Conservation (phyloP, 352 stramenopile species). For the Globisporangium mamillatum region DNA sequence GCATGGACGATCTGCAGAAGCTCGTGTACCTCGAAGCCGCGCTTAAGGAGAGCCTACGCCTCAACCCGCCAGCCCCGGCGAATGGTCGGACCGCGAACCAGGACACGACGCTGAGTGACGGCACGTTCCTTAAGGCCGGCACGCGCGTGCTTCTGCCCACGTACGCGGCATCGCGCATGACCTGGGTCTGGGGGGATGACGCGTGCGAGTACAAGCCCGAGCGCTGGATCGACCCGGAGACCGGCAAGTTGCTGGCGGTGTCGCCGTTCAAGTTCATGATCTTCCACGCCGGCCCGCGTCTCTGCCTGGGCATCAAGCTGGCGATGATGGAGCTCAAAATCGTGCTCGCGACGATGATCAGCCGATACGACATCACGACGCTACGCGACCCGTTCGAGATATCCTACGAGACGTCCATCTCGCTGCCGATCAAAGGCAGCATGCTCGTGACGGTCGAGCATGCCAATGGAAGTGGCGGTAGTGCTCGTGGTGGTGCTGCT, state of each 20-base stretch:
- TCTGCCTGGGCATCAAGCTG: slow-evolving; percentile 58
- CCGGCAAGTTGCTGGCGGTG: slow-evolving; percentile 30
- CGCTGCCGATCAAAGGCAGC: slow-evolving; percentile 38
- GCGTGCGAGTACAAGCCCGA: slow-evolving; percentile 62
- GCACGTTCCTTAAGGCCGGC: slow-evolving; percentile 50
- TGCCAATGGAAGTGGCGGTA: not conserved
- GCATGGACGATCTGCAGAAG: slow-evolving; percentile 40
- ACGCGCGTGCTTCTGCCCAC: slow-evolving; percentile 49
- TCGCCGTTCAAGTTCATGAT: slow-evolving; percentile 67
- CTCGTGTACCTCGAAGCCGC: slow-evolving; percentile 65
- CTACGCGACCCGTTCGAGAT: slow-evolving; percentile 31
- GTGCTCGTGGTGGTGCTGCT: not conserved
- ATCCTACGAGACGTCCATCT: slow-evolving; percentile 37
- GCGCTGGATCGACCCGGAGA: slow-evolving; percentile 53
- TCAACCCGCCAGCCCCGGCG: slow-evolving; percentile 57
- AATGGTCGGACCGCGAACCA: slow-evolving; percentile 42
- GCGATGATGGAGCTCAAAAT: slow-evolving; percentile 68
- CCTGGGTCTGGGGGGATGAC: slow-evolving; percentile 60
- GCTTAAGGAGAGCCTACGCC: slow-evolving; percentile 61
- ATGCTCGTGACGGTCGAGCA: slow-evolving; percentile 25
- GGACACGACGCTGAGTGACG: slow-evolving; percentile 60
- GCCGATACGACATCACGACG: slow-evolving; percentile 30
- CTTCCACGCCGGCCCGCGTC: slow-evolving; percentile 62
- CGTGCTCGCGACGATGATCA: slow-evolving; percentile 37
- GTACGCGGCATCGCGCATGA: slow-evolving; percentile 55